Conservation (phyloP, 352 stramenopile species). For the Pythium scleroteichum region DNA sequence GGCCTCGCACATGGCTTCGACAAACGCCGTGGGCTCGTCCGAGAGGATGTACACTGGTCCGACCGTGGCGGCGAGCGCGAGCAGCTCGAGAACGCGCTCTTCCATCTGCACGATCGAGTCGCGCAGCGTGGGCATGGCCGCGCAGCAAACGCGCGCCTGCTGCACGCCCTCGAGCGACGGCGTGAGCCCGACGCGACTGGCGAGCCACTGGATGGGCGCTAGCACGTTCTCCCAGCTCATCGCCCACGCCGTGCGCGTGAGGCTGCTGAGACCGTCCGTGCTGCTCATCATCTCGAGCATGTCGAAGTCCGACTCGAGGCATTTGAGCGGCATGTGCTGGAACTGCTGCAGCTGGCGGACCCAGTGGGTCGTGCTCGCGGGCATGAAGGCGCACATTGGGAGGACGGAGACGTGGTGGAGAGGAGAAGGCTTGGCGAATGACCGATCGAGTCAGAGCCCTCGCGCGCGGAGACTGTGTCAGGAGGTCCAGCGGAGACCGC, state of each 20-base stretch:
- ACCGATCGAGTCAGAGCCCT: not conserved
- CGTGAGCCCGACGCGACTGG: conserved; percentile 33
- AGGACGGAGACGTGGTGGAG: not conserved
- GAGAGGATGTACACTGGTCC: conserved; percentile 51
- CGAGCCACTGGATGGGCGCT: conserved; percentile 42
- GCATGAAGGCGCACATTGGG: conserved; percentile 16
- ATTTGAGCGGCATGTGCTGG: conserved; percentile 19
- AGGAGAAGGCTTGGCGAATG: conserved; percentile 8
- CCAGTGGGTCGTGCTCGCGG: conserved; percentile 27
- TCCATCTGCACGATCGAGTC: conserved; percentile 35
- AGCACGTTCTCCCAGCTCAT: conserved; percentile 64
- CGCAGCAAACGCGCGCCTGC: conserved; percentile 21
- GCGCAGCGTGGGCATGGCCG: conserved; percentile 28
- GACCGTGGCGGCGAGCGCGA: conserved; percentile 30
- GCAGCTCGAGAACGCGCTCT: conserved; percentile 34
- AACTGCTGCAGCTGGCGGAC: conserved; percentile 29
- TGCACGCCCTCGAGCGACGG: conserved; percentile 29
- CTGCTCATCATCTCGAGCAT: conserved; percentile 33
- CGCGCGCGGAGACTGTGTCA: too few species aligned
- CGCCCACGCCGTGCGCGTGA: conserved; percentile 30
- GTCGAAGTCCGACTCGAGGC: conserved; percentile 27
- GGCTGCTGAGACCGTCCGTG: conserved; percentile 14
- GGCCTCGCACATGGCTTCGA: conserved; percentile 42
- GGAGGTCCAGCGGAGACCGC: too few species aligned
- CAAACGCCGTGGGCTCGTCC: conserved; percentile 38